Conservation (phyloP, 164 flowering plant species). For the Berberis vulgaris region DNA sequence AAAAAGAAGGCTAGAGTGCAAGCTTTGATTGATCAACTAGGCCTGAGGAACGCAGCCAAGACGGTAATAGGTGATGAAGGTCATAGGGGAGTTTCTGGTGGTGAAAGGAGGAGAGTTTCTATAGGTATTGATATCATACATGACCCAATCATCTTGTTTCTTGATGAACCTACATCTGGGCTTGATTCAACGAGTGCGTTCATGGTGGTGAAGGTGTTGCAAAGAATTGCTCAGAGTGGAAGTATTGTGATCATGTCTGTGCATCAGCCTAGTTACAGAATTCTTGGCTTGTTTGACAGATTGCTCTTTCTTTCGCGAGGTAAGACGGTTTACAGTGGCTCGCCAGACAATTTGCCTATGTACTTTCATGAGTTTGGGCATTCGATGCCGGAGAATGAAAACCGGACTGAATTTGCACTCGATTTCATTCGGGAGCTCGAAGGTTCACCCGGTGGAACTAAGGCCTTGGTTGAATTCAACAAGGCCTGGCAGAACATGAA, state of each 20-base stretch:
- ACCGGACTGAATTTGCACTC: background rate
- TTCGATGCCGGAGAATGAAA: background rate
- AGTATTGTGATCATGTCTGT: background rate
- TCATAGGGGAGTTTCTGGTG: slow-evolving; percentile 50
- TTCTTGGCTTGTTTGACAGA: too few relatives aligned
- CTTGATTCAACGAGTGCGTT: background rate
- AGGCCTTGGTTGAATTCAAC: background rate
- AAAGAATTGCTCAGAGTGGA: background rate
- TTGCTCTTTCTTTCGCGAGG: too few relatives aligned
- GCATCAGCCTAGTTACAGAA: too few relatives aligned
- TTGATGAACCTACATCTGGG: background rate
- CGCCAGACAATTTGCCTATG: background rate
- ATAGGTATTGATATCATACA: background rate
- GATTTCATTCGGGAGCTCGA: background rate
- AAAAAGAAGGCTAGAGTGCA: too few relatives aligned
- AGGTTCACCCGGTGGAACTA: background rate
- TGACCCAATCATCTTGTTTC: background rate
- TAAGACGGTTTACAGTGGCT: background rate
- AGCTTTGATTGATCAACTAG: too few relatives aligned
- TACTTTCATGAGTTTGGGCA: background rate
- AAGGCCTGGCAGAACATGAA: background rate
- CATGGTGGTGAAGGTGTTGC: background rate
- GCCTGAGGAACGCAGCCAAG: too few relatives aligned
- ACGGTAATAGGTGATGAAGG: too few relatives aligned
- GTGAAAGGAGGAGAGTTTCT: background rate